Evolutionary conservation across 805 yeast species (phyloP), one percentile per base, ranked within the genome.

Genomic region (Ogataea pilisensis): DNA sequence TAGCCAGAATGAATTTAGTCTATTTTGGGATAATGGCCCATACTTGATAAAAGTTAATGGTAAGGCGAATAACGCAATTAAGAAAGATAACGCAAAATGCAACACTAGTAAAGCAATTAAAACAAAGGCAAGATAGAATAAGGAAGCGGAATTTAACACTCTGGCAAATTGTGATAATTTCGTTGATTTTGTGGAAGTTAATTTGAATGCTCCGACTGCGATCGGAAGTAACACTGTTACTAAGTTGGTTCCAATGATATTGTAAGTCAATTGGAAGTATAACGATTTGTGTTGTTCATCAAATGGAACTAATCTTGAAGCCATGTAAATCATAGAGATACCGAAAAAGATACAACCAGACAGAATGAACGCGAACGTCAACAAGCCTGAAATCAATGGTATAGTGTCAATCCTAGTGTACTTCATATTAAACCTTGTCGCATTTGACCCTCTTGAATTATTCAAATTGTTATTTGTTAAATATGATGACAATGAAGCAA

Each of bases 41-140:
- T 63, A 75, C 34, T 69, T 68, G 4, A 85, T 65, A 50, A 82
- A 76, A 0, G 85, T 80, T 58, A 91, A 65, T 8, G 97, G 95
- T n/a, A 80, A 65, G 2, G 85, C 77, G n/a, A 77, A 57, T 1
- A 87, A 39, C 0, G 95, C 91, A 42, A 90, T 68, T 5, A 72
- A 55, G 37, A 86, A 71, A 0, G 96, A 86, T 45, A 93, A 69
- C 1, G 97, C 73, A 58, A 90, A 93, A 63, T 93, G 89, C 19
- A 91, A 72, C 46, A 89, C 88, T 39, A 91, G 66, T 31, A 89
- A 65, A 0, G 95, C 78, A 8, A 87, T 77, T 31, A 89, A 69
- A 25, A 80, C 70, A 56, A 88, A 71, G 25, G 95, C 80, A 38
- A 84, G 64, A 37, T 78, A 76, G 27, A 85, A 68, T 28, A 84